Base-by-base conservation (phyloP, 495 filamentous ascomycete species). In the Aspergillus carlsbadensis region DNA sequence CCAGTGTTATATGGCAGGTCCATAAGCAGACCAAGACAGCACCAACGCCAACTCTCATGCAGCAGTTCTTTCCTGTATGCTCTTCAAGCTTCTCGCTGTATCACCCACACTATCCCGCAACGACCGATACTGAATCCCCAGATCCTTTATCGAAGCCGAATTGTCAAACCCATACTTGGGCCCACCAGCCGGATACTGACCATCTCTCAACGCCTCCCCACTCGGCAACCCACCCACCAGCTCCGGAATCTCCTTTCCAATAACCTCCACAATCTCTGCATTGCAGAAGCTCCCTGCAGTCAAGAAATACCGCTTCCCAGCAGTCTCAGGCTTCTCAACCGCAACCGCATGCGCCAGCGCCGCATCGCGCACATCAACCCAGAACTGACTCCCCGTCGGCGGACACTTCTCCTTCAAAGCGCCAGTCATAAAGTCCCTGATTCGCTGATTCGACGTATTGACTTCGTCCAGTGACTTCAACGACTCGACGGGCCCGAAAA, bases 311-410 rank as follows among this genome's bases (percentile, higher is more conserved):
- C 86, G 74, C 66, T 87, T 82, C 34, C 77, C 77, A 1, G 71
- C 80, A 1, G 83, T 84, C 35, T 78, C 80, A 0, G 70, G 67
- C 13, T 76, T 67, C 56, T 86, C 83, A 15, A 84, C 77, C 0
- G 85, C 84, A 7, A 80, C 71, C 1, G 87, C 75, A 62, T 90
- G 87, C 0, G 82, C 82, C 14, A 76, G 62, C 0, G 83, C 85
- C 11, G 83, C 61, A 58, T 88, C 82, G 3, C 82, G 71, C 0
- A 85, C 82, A 58, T 86, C 82, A 43, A 79, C 75, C 67, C 72
- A 86, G 14, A 79, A 61, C 57, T 72, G 74, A n/a, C 72, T 59
- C 5, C 75, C 73, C 10, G 74, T 81, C 0, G 76, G 67, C 0
- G 84, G 75, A 10, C 83, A 75, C 17, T 6, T 43, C 13, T 43